Base-by-base conservation (phyloP, 176 grass and related monocot genomes). In the Aegilops umbellulata region DNA sequence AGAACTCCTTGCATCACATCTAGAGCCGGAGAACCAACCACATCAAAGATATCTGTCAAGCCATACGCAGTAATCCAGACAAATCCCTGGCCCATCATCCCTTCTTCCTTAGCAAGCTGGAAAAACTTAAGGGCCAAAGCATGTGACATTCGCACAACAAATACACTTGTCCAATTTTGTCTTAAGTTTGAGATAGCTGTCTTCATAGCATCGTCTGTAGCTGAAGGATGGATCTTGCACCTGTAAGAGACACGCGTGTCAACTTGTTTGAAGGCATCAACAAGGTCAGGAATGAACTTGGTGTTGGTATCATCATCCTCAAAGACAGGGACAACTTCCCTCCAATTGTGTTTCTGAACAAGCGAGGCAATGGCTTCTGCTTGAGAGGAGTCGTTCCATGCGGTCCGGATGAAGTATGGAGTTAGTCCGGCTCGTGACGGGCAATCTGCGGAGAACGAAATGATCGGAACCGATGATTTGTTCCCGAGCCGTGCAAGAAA, bases 1-100 rank as follows among this genome's bases (percentile, higher is more conserved):
- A 97, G 29, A 39, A 95, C 92, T 81, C 95, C 95, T 53, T 90
- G 60, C 92, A 95, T 97, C 55, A 93, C 80, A 81, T 91, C 80
- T 71, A 76, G 60, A 29, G 95, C 86, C 14, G 89, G 77, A 73
- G 82, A 34, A 82, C 88, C 90, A 19, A 75, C 4, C 41, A 86
- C 27, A 38, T 93, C 80, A 27, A 95, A 84, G 20, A 95, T 65
- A 80, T 97, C 92, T 17, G 90, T 97, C 78, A 97, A 88, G 27
- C 90, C 86, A 74, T 89, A 94, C 0, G 80, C 84, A 12, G 81
- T 88, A 62, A 97, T 92, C 95, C 95, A 97, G 23, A 94, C 90
- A 90, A 85, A 97, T 3, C 87, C 90, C 23, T 71, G 27, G 51
- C 19, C 26, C 88, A 86, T 89, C 92, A 97, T 93, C 61, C 83